Percentiles rank a stretch among this genome's conserved stretches.
phyloP scores from a whole-genome alignment of 1,284 basidiomycete species.

The Phlebopus sp. region DNA sequence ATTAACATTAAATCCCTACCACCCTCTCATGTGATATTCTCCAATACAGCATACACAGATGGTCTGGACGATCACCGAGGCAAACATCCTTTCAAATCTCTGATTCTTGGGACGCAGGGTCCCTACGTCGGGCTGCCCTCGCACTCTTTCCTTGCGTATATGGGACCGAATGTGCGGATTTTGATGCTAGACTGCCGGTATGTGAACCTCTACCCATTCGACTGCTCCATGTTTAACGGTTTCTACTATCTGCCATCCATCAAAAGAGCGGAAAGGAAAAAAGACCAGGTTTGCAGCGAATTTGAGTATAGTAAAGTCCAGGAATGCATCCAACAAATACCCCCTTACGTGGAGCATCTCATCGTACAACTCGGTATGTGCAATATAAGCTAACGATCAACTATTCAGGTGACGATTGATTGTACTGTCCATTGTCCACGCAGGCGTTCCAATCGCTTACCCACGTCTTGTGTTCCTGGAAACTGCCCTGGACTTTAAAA shows the following conservation, averaged over 20 bases:
- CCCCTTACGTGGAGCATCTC: conserved; percentile 72
- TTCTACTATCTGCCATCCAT: conserved; percentile 9
- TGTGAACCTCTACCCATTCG: conserved; percentile 14
- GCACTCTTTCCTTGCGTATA: conserved; percentile 75
- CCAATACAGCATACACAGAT: conserved; percentile 61
- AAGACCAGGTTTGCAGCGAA: conserved; percentile 74
- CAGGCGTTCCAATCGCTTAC: conserved; percentile 81
- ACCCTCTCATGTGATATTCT: conserved; percentile 12
- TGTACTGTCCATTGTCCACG: not conserved
- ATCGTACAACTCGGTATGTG: conserved; percentile 71
- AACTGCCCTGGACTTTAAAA: conserved; percentile 71
- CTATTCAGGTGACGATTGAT: conserved; percentile 1
- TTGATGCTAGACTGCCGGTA: conserved; percentile 85
- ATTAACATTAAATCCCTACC: not conserved
- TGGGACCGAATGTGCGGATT: conserved; percentile 70
- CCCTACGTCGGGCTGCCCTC: conserved; percentile 77
- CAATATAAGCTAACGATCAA: not conserved
- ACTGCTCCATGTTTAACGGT: not conserved
- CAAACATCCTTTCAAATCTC: conserved; percentile 65
- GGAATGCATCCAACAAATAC: conserved; percentile 54
- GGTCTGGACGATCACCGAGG: conserved; percentile 59
- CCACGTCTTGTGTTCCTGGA: conserved; percentile 92
- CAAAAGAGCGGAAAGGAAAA: conserved; percentile 80
- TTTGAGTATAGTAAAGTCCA: conserved; percentile 75
- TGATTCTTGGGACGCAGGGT: conserved; percentile 74